Conservation (phyloP, 1,139 yeast genomes). For the Blastobotrys serpentis region DNA sequence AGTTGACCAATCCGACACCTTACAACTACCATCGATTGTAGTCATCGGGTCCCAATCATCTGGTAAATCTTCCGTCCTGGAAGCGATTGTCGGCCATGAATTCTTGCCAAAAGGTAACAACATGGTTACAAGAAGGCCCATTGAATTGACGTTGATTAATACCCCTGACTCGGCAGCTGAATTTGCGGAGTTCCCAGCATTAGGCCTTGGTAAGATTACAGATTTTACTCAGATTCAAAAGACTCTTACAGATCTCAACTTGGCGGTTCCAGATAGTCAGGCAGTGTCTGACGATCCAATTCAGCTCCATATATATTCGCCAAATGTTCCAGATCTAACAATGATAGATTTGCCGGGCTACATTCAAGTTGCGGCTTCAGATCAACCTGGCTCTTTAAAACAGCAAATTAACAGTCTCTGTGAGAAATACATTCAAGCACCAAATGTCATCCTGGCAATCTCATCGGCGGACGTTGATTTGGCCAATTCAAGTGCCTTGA, state of each 20-base stretch:
- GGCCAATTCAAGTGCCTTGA: constrained; percentile 90
- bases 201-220: constrained; percentile 75
- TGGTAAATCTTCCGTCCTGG: constrained; percentile 92
- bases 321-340: constrained; percentile 89
- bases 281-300: constrained; percentile 91
- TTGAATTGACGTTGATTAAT: constrained; percentile 86
- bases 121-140: constrained; percentile 95
- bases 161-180: constrained; percentile 82
- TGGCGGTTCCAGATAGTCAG: constrained; percentile 84
- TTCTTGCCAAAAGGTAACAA: constrained; percentile 91
- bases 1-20: constrained; percentile 73
- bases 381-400: constrained; percentile 85
- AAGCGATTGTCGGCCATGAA: constrained; percentile 91
- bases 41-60: constrained; percentile 97
- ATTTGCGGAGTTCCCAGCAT: constrained; percentile 90
- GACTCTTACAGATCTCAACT: constrained; percentile 77
- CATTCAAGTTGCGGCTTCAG: constrained; percentile 94
- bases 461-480: constrained; percentile 98
- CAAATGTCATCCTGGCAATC: constrained; percentile 91
- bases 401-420: constrained; percentile 76
- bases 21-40: constrained; percentile 89
- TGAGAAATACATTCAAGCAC: constrained; percentile 80
- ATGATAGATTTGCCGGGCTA: constrained; percentile 96
- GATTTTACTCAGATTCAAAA: constrained; percentile 88
- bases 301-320: constrained; percentile 84